A percentile compares a stretch with the other conserved stretches of the same genome.
Evolutionary conservation across 2,329 filamentous ascomycete species (phyloP).

Genomic region (Aspergillus quadricinctus): DNA sequence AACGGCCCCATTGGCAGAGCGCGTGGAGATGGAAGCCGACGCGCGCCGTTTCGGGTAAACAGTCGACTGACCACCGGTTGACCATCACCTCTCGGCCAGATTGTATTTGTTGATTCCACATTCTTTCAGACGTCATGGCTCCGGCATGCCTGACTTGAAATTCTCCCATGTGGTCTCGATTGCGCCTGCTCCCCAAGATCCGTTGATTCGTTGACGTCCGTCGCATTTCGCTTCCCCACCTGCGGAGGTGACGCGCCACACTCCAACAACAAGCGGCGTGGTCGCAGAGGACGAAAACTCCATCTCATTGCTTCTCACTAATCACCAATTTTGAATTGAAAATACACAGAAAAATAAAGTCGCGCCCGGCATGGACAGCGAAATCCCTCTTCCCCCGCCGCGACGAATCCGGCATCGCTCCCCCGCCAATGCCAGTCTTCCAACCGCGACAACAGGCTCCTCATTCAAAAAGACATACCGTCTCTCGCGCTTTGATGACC

Average conservation of each 20-base stretch:
- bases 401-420: conserved; percentile 34
- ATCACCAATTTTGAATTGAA: not conserved
- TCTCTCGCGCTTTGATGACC: conserved; percentile 31
- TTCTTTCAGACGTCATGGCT: not conserved
- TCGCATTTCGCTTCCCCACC: not conserved
- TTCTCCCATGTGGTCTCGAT: not conserved
- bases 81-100: not conserved
- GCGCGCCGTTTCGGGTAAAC: conserved; percentile 4
- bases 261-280: not conserved
- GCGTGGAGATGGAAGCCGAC: not conserved
- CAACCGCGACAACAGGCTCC: conserved; percentile 11
- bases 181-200: not conserved
- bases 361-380: conserved; percentile 32
- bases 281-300: not conserved
- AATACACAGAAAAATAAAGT: not conserved
- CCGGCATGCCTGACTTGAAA: not conserved
- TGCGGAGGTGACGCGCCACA: not conserved
- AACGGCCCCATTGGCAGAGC: not conserved
- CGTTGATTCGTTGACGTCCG: not conserved
- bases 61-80: not conserved
- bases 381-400: conserved; percentile 36
- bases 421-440: conserved; percentile 15
- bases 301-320: not conserved
- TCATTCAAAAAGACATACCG: conserved; percentile 23
- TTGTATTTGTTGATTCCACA: not conserved